A percentile compares a stretch with the other conserved stretches of the same genome.
These are phyloP conservation scores for Phaffomyces thermotolerans DNA, from an alignment of 805 yeast species.

Conservation along the genomic window DNA sequence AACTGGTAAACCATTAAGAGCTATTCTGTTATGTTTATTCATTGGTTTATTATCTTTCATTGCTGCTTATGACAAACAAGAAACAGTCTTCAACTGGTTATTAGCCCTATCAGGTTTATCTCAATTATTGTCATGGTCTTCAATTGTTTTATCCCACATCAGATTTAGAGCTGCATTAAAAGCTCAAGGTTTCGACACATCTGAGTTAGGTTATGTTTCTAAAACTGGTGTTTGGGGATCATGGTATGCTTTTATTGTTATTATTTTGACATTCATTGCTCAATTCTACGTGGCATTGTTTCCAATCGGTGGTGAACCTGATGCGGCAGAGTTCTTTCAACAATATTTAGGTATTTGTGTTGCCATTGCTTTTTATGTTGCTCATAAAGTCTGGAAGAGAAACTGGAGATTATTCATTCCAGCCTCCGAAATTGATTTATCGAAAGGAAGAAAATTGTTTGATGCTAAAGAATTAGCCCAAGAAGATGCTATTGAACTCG, in stretches of 20 bases:
- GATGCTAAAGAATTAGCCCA: constrained; percentile 31
- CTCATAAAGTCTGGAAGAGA: constrained; percentile 37
- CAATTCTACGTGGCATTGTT: constrained; percentile 62
- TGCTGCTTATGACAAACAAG: constrained; percentile 52
- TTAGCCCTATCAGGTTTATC: constrained; percentile 55
- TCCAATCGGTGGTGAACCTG: constrained; percentile 41
- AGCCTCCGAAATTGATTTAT: constrained; percentile 46
- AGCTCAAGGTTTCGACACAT: constrained; percentile 40
- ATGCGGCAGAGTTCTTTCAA: constrained; percentile 40
- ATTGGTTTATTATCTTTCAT: constrained; percentile 58
- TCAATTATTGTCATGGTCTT: constrained; percentile 55
- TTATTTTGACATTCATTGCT: constrained; percentile 42
- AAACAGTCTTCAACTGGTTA: constrained; percentile 57
- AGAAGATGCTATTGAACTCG: constrained; percentile 30
- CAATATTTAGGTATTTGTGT: constrained; percentile 43
- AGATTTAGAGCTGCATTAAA: constrained; percentile 52
- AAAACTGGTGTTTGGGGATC: constrained; percentile 48
- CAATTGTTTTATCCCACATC: constrained; percentile 47
- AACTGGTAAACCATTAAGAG: constrained; percentile 52
- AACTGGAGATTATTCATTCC: constrained; percentile 28
- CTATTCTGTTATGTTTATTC: constrained; percentile 40
- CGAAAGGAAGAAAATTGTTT: constrained; percentile 43
- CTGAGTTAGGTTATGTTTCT: constrained; percentile 47
- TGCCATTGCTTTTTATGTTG: constrained; percentile 36
- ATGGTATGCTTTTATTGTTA: constrained; percentile 39